Conservation (phyloP, 352 stramenopile genomes). For the Globisporangium rhizosaccharum region DNA sequence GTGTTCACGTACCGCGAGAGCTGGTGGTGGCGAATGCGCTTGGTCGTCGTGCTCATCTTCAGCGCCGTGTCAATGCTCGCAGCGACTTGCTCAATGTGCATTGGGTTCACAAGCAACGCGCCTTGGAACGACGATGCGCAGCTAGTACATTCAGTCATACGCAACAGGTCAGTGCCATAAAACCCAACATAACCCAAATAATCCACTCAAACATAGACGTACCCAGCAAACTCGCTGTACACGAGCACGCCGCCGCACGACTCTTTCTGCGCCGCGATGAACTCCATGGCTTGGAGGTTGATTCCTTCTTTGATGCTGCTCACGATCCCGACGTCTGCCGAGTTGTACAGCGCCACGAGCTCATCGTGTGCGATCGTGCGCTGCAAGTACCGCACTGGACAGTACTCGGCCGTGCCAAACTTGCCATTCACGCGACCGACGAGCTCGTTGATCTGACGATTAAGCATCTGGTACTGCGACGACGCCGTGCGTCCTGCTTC, state of each 20-base stretch:
- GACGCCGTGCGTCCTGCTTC: constrained; percentile 59
- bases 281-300: constrained; percentile 90
- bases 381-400: constrained; percentile 86
- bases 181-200: background rate
- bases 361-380: constrained; percentile 82
- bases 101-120: constrained; percentile 83
- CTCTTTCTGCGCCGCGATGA: constrained; percentile 81
- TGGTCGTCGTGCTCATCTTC: constrained; percentile 83
- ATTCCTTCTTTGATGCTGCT: constrained; percentile 90
- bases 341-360: constrained; percentile 87
- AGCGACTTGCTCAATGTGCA: constrained; percentile 87
- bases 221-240: constrained; percentile 89
- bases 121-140: constrained; percentile 81
- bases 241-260: constrained; percentile 84
- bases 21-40: constrained; percentile 83
- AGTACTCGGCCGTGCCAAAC: constrained; percentile 87
- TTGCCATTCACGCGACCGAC: constrained; percentile 85
- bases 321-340: constrained; percentile 83
- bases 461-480: constrained; percentile 76
- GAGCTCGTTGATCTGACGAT: constrained; percentile 86
- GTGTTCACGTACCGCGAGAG: constrained; percentile 85
- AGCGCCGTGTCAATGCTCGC: constrained; percentile 79
- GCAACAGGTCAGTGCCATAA: constrained; percentile 7
- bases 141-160: constrained; percentile 4
- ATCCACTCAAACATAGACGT: background rate